phyloP scores from a whole-genome alignment of 2,329 filamentous ascomycete species.

The Zasmidium cellare region DNA sequence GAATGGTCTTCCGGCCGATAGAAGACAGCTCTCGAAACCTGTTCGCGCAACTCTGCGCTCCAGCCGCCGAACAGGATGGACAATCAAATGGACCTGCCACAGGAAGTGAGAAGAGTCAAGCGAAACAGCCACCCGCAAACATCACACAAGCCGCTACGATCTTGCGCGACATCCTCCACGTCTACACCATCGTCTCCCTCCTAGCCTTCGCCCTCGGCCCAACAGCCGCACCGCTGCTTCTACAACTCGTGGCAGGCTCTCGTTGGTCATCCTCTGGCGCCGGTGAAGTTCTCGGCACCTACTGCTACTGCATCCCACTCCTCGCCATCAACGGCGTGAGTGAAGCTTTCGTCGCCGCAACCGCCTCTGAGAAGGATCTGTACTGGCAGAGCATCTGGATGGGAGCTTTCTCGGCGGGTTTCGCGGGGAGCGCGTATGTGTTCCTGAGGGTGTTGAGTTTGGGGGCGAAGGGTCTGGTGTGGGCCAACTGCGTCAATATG shows the following conservation, averaged over 20 bases:
- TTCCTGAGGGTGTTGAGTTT: constrained; percentile 68
- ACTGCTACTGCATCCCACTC: constrained; percentile 91
- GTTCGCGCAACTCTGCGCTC: constrained; percentile 76
- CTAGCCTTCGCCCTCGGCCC: constrained; percentile 72
- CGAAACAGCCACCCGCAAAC: constrained; percentile 11
- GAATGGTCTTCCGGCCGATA: constrained; percentile 89
- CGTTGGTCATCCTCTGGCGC: constrained; percentile 76
- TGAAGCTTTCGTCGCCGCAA: constrained; percentile 89
- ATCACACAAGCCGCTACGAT: constrained; percentile 48
- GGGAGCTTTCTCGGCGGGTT: constrained; percentile 74
- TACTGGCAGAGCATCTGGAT: constrained; percentile 80
- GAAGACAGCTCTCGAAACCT: constrained; percentile 91
- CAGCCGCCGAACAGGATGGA: constrained; percentile 25
- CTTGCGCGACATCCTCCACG: constrained; percentile 64
- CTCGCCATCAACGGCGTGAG: constrained; percentile 88
- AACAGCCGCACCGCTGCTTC: constrained; percentile 68
- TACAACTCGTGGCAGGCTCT: constrained; percentile 73
- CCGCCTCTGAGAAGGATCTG: constrained; percentile 74
- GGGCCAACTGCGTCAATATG: constrained; percentile 92
- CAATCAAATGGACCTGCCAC: constrained; percentile 38
- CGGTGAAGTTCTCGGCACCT: constrained; percentile 70
- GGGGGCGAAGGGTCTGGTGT: constrained; percentile 78
- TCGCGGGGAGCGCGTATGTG: constrained; percentile 71
- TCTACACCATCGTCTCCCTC: constrained; percentile 74
- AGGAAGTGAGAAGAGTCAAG: constrained; percentile 4